A percentile compares a stretch with the other conserved stretches of the same genome.
These are phyloP conservation scores for Backusella liffmaniae DNA, from an alignment of 192 early-diverging fungal species.

Conservation along the genomic window DNA sequence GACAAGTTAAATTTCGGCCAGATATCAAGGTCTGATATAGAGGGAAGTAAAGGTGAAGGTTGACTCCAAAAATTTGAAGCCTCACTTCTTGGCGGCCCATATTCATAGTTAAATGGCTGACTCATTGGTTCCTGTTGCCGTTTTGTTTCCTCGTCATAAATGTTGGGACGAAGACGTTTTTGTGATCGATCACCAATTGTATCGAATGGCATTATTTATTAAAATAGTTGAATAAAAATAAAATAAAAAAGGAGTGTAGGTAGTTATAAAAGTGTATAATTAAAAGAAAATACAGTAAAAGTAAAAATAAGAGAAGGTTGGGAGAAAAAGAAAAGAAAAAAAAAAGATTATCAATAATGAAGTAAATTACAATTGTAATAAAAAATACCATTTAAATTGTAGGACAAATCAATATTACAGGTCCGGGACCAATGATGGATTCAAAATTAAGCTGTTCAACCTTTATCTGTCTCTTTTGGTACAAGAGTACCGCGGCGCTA, in stretches of 20 bases:
- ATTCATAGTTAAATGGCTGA: not conserved
- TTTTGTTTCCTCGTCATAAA: not conserved
- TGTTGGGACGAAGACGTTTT: not conserved
- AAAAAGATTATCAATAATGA: not conserved
- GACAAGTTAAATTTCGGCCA: constrained; percentile 29
- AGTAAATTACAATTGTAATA: not conserved
- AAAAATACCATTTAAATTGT: not conserved
- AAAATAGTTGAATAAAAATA: not conserved
- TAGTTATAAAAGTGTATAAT: not conserved
- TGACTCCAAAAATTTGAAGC: not conserved
- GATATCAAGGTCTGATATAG: not conserved
- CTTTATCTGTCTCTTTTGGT: not conserved
- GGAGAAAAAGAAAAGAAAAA: not conserved
- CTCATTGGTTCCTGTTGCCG: not conserved
- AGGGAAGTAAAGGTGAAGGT: not conserved
- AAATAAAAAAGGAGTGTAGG: not conserved
- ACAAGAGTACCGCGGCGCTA: not conserved
- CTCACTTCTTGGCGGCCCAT: not conserved
- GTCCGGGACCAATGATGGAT: not conserved
- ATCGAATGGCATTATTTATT: constrained; percentile 6
- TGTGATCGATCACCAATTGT: constrained; percentile 2
- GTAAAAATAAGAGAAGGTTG: not conserved
- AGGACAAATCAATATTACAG: constrained; percentile 8
- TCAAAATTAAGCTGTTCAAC: not conserved
- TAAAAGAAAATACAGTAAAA: not conserved